Evolutionary conservation across 2,329 filamentous ascomycete genomes (phyloP).

Genomic region (Paraconiothyrium sp.): DNA sequence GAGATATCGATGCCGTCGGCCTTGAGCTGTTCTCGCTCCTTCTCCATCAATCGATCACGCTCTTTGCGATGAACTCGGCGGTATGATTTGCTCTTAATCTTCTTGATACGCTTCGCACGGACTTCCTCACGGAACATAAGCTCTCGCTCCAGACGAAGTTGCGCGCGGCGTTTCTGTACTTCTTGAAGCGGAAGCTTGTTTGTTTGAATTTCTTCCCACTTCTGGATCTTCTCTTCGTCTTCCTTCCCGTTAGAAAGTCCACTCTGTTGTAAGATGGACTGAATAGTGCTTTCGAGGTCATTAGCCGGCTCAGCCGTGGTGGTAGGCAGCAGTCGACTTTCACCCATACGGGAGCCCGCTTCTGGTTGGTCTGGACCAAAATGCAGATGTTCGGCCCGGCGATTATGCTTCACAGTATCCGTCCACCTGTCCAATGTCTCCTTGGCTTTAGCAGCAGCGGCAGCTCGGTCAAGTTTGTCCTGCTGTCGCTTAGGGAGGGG

Average conservation of each 20-base stretch:
- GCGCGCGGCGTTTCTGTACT: constrained; percentile 74
- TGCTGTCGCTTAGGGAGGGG: constrained; percentile 88
- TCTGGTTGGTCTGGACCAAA: constrained; percentile 85
- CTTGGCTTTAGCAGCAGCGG: constrained; percentile 89
- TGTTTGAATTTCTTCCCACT: constrained; percentile 73
- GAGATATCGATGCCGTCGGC: constrained; percentile 69
- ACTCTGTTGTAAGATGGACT: constrained; percentile 89
- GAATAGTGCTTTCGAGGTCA: constrained; percentile 85
- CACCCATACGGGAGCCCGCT: constrained; percentile 66
- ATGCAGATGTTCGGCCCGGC: constrained; percentile 85
- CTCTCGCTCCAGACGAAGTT: constrained; percentile 82
- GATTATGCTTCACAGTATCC: constrained; percentile 93
- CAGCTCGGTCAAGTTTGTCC: constrained; percentile 80
- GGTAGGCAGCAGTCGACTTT: constrained; percentile 71
- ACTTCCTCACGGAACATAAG: constrained; percentile 88
- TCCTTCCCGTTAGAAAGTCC: constrained; percentile 73
- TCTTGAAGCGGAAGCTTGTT: constrained; percentile 78
- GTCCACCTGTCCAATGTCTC: constrained; percentile 91
- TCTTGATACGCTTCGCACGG: constrained; percentile 91
- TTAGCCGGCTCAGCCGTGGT: constrained; percentile 71
- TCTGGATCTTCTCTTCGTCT: constrained; percentile 70
- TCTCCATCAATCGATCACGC: constrained; percentile 66
- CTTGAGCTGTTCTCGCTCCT: constrained; percentile 66
- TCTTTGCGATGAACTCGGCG: constrained; percentile 90
- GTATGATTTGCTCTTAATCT: constrained; percentile 98